Evolutionary conservation across 306 rosid genomes (phyloP).

Genomic region (Cercis canadensis): DNA sequence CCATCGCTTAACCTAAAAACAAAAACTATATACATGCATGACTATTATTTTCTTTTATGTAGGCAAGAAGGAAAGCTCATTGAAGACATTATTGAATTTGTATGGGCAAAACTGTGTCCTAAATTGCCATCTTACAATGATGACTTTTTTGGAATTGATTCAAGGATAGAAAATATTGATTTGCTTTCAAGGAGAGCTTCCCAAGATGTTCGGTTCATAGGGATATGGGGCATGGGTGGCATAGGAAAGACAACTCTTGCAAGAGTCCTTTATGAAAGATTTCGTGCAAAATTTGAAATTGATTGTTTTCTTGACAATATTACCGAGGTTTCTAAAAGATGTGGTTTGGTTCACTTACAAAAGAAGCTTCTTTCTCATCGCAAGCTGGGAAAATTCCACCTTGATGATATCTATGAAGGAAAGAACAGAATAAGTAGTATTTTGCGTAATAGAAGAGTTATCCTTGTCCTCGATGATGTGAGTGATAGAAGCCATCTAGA

Average conservation of each 20-base stretch:
- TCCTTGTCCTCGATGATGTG: conserved; percentile 16
- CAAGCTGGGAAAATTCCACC: neutral
- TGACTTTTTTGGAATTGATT: neutral
- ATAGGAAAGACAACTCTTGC: neutral
- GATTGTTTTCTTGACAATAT: neutral
- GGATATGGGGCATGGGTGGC: neutral
- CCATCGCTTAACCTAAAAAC: too few relatives aligned
- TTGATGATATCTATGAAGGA: neutral
- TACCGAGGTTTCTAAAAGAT: too few relatives aligned
- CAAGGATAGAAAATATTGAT: neutral
- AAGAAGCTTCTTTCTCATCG: too few relatives aligned
- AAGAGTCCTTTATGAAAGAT: neutral
- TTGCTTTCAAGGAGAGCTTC: neutral
- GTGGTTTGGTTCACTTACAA: too few relatives aligned
- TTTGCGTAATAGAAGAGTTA: neutral
- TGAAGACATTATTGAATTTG: too few relatives aligned
- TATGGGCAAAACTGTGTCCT: too few relatives aligned
- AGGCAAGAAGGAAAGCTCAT: too few relatives aligned
- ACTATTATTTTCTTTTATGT: too few relatives aligned
- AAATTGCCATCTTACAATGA: too few relatives aligned
- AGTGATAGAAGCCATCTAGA: neutral
- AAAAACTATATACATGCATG: too few relatives aligned
- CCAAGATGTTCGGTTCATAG: neutral
- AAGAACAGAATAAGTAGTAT: neutral
- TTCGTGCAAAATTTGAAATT: neutral